Evolutionary conservation across 2,329 filamentous ascomycete genomes (phyloP), one percentile per base, ranked within the genome.

Genomic region (Incumbomyces delicatus): DNA sequence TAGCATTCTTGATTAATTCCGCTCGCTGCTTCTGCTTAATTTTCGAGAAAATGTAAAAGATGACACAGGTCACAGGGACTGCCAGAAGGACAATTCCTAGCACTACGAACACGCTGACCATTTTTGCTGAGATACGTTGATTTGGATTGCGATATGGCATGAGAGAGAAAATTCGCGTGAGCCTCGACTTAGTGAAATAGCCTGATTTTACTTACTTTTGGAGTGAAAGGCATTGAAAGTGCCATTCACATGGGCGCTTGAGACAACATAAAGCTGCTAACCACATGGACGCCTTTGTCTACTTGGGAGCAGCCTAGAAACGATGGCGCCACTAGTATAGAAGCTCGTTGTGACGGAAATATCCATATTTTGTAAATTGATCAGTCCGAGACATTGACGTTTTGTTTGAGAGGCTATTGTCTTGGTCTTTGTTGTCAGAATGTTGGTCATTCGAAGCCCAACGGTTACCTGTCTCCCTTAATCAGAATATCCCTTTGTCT

Each of bases 31-130:
- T 30, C 14, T 37, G 31, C 10, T 31, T 45, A 8, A 30, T 2
- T 10, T 37, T 38, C 17, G 42, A n/a, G 33, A 38, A 10, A 2
- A 37, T 14, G 6, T 37, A 20, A n/a, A 38, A 27, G 7, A 38
- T 30, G 5, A 17, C 27, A 27, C n/a, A n/a, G 12, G 22, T 29
- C 7, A 29, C 6, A 12, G 34, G 42, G 12, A 45, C 18, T 14
- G 42, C 33, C 16, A 45, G 42, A 6, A 45, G 34, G n/a, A 45
- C 34, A 17, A 45, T 31, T 17, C 30, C 42, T 16, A 45, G 34
- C 4, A 45, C 34, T 12, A 38, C 22, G 22, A 45, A 45, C 5
- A 27, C 14, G 16, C 33, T 36, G 20, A 45, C 27, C 42, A 45
- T 45, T 37, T 30, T 14, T 13, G 11, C 16, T n/a, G 42, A 38